Percentiles rank a stretch among this genome's conserved stretches.
phyloP scores from a whole-genome alignment of 1,139 yeast species.

The Candida pseudocylindracea region DNA sequence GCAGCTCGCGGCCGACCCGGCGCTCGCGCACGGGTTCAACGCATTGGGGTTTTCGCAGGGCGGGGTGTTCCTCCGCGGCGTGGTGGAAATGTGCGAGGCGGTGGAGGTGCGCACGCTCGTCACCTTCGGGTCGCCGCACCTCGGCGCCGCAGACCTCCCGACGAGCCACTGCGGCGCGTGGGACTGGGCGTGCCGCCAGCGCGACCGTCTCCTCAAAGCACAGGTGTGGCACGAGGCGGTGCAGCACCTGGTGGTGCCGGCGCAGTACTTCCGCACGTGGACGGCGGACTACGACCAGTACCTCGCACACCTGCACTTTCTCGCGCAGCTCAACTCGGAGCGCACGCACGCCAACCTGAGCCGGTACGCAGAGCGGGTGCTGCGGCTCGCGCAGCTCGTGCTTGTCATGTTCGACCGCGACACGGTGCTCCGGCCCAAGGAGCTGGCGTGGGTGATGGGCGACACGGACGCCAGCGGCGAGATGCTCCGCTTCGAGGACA shows the following conservation, averaged over 20 bases:
- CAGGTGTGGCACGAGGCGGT: slow-evolving; percentile 40
- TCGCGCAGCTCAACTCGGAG: slow-evolving; percentile 55
- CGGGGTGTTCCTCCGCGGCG: slow-evolving; percentile 47
- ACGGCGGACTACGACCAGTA: slow-evolving; percentile 20
- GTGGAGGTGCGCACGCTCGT: slow-evolving; percentile 29
- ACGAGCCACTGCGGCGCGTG: slow-evolving; percentile 19
- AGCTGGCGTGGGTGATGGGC: slow-evolving; percentile 36
- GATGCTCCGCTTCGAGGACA: slow-evolving; percentile 21
- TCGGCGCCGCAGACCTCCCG: slow-evolving; percentile 56
- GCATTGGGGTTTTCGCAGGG: slow-evolving; percentile 75
- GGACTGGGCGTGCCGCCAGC: slow-evolving; percentile 39
- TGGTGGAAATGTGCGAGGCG: slow-evolving; percentile 30
- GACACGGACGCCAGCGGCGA: slow-evolving; percentile 27
- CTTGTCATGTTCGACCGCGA: slow-evolving; percentile 39
- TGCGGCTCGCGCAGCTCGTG: slow-evolving; percentile 25
- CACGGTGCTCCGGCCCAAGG: slow-evolving; percentile 49
- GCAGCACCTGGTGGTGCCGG: slow-evolving; percentile 40
- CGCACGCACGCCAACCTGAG: slow-evolving; percentile 11
- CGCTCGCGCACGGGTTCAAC: slow-evolving; percentile 33
- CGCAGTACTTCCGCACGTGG: slow-evolving; percentile 41
- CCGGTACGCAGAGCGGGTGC: slow-evolving; percentile 10
- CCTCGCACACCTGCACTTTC: slow-evolving; percentile 23
- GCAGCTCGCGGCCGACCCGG: slow-evolving; percentile 15
- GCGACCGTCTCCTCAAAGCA: slow-evolving; percentile 28
- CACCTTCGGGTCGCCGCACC: slow-evolving; percentile 70